Percentiles rank a stretch among this genome's conserved stretches.
phyloP scores from a whole-genome alignment of 345 rosid species.

The Raphanus sativus region DNA sequence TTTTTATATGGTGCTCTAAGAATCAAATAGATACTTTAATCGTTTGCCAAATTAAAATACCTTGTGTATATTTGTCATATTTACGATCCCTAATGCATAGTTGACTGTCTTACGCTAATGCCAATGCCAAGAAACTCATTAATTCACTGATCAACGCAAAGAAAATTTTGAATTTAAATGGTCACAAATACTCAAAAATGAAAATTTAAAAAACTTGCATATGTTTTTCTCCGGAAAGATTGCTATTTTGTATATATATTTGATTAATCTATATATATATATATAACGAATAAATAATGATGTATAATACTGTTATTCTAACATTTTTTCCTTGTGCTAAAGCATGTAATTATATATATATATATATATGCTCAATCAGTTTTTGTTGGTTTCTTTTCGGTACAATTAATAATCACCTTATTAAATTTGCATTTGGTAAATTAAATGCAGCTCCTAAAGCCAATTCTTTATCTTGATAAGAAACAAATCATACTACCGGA shows the following conservation, averaged over 20 bases:
- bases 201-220: not conserved
- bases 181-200: not conserved
- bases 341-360: not conserved
- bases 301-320: not conserved
- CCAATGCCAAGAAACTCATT: not conserved
- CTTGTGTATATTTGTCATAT: not conserved
- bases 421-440: slow-evolving; percentile 1
- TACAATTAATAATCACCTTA: not conserved
- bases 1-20: not conserved
- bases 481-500: not conserved
- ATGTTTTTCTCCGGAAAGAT: not conserved
- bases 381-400: not conserved
- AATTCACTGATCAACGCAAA: not conserved
- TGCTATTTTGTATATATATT: not conserved
- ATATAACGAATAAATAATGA: not conserved
- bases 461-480: not conserved
- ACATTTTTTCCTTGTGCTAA: not conserved
- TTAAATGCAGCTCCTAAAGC: not conserved
- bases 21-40: not conserved
- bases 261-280: not conserved
- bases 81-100: not conserved
- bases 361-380: not conserved
- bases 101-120: not conserved
- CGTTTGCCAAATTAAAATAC: not conserved
- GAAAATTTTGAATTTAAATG: not conserved